These are phyloP conservation scores for Ceratobasidium sp. DNA, from an alignment of 1,284 basidiomycete genomes.

Conservation along the genomic window DNA sequence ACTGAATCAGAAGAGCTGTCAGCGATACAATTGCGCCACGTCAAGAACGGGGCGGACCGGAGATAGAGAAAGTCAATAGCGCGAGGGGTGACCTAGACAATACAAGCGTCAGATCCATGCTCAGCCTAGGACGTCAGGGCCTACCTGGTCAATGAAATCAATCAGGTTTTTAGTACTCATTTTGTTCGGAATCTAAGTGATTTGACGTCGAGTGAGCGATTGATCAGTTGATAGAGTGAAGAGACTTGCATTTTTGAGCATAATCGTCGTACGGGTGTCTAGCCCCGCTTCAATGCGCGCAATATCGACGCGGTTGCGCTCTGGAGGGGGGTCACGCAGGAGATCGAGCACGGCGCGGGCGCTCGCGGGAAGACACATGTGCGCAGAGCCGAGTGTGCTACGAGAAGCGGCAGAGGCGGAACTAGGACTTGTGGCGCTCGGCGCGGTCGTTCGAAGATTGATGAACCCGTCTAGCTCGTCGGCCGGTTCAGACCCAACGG, in stretches of 20 bases:
- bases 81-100: conserved; percentile 58
- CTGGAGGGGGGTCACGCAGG: conserved; percentile 53
- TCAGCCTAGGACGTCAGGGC: too few relatives aligned
- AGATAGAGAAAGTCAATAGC: conserved; percentile 86
- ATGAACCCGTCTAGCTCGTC: conserved; percentile 30
- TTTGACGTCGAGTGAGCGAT: conserved; percentile 8
- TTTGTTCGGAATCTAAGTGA: conserved; percentile 47
- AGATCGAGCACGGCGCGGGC: conserved; percentile 34
- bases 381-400: conserved; percentile 22
- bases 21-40: conserved; percentile 57
- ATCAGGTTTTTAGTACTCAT: conserved; percentile 82
- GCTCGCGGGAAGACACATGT: conserved; percentile 38
- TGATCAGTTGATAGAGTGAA: neutral
- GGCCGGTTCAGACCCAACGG: neutral
- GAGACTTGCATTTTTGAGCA: conserved; percentile 81
- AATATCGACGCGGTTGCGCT: conserved; percentile 76
- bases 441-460: conserved; percentile 11
- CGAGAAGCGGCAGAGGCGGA: neutral
- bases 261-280: conserved; percentile 82
- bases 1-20: conserved; percentile 3
- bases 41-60: conserved; percentile 54
- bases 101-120: conserved; percentile 11
- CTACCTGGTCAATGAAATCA: conserved; percentile 73
- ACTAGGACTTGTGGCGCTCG: neutral
- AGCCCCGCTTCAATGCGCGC: conserved; percentile 75